These are phyloP conservation scores for Aquilaria sinensis DNA, from an alignment of 345 rosid species.

Conservation along the genomic window DNA sequence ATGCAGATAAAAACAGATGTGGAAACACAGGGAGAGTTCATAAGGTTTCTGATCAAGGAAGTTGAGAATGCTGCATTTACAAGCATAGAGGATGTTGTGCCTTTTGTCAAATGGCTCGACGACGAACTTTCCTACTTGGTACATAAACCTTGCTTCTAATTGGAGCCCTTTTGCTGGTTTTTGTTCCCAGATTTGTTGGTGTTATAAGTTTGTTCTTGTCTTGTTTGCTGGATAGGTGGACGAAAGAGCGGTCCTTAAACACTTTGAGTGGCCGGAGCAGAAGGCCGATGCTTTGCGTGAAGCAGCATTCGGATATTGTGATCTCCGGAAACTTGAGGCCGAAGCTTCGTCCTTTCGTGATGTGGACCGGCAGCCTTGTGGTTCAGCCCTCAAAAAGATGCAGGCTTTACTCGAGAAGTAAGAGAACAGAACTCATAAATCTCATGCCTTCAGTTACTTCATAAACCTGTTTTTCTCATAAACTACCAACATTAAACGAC, in stretches of 20 bases:
- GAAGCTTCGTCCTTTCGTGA: conserved; percentile 83
- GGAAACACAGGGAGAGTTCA: conserved; percentile 93
- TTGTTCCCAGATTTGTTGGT: not conserved
- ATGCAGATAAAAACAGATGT: conserved; percentile 92
- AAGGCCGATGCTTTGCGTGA: conserved; percentile 87
- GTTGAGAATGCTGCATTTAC: conserved; percentile 79
- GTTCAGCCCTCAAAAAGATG: conserved; percentile 84
- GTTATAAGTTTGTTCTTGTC: not conserved
- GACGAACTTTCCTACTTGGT: conserved; percentile 93
- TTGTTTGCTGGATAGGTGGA: conserved; percentile 43
- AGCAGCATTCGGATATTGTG: conserved; percentile 91
- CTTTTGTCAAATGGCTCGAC: conserved; percentile 95
- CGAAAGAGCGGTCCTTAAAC: conserved; percentile 88
- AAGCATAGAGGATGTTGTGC: conserved; percentile 82
- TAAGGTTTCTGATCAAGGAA: conserved; percentile 78
- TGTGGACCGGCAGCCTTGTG: conserved; percentile 53
- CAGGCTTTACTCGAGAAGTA: conserved; percentile 93
- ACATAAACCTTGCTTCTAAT: not conserved
- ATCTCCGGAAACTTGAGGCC: conserved; percentile 67
- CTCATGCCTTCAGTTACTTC: not conserved
- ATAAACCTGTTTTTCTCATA: not conserved
- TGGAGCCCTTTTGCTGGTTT: not conserved
- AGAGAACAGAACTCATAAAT: not conserved
- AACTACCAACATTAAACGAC: not conserved
- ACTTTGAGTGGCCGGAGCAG: conserved; percentile 92